These are phyloP conservation scores for Mallotus japonicus DNA, from an alignment of 441 rosid genomes.

Conservation along the genomic window DNA sequence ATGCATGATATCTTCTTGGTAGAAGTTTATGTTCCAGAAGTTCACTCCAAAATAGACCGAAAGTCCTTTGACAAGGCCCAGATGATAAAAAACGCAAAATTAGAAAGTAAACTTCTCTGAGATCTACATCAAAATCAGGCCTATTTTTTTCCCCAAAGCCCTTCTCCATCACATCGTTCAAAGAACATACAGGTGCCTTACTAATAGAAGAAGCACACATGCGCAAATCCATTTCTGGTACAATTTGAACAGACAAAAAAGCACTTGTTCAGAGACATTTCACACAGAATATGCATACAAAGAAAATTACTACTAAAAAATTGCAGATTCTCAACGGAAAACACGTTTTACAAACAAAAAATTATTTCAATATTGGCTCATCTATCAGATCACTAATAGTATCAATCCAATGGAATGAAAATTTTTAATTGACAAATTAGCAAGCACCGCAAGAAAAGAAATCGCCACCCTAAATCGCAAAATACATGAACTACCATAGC, in stretches of 20 bases:
- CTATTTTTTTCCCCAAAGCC: conserved; percentile 45
- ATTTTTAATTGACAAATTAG: neutral
- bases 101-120: conserved; percentile 87
- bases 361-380: neutral
- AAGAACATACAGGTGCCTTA: conserved; percentile 44
- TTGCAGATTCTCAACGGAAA: neutral
- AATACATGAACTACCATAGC: neutral
- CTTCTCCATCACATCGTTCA: conserved; percentile 45
- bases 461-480: neutral
- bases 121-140: conserved; percentile 64
- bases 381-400: neutral
- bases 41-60: conserved; percentile 65
- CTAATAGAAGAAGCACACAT: conserved; percentile 49
- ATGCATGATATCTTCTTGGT: conserved; percentile 96
- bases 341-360: neutral
- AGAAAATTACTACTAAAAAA: neutral
- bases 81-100: conserved; percentile 82
- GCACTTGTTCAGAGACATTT: conserved; percentile 18
- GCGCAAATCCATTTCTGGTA: conserved; percentile 55
- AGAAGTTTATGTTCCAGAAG: conserved; percentile 83
- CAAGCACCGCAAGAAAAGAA: neutral
- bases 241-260: conserved; percentile 36
- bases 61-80: conserved; percentile 87
- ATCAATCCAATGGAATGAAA: conserved; percentile 11
- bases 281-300: neutral